Conservation (phyloP, 164 flowering plant genomes). For the Warburgia ugandensis region DNA sequence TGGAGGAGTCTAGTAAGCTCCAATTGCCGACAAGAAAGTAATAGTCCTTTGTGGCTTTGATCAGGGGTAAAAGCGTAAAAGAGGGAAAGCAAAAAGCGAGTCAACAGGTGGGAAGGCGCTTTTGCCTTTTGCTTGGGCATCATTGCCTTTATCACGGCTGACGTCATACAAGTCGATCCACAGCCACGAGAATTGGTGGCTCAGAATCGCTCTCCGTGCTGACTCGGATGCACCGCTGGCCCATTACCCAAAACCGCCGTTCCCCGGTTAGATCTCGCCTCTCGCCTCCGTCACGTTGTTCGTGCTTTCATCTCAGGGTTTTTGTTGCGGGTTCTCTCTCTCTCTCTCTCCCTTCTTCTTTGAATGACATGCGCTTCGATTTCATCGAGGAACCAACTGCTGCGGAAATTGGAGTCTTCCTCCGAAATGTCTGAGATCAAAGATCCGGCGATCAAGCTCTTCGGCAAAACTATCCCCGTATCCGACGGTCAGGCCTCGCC, state of each 20-base stretch:
- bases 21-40: too few species aligned
- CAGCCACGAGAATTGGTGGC: constrained; percentile 24
- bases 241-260: constrained; percentile 7
- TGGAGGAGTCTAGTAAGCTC: too few species aligned
- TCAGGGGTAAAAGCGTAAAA: too few species aligned
- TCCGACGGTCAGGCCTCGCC: too few species aligned
- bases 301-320: too few species aligned
- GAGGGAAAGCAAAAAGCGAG: too few species aligned
- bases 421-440: constrained; percentile 15
- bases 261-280: constrained; percentile 8
- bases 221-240: constrained; percentile 24
- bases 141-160: background rate
- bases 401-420: constrained; percentile 4
- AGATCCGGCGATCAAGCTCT: constrained; percentile 46
- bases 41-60: too few species aligned
- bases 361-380: constrained; percentile 2
- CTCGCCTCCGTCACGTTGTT: too few species aligned
- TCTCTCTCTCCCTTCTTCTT: background rate
- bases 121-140: too few species aligned
- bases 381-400: background rate
- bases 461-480: constrained; percentile 39
- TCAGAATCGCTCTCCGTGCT: constrained; percentile 12
- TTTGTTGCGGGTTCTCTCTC: constrained; percentile 14
- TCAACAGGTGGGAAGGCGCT: too few species aligned
- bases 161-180: constrained; percentile 13